Evolutionary conservation across 805 yeast genomes (phyloP).

Genomic region (Ogataea methylovora): DNA sequence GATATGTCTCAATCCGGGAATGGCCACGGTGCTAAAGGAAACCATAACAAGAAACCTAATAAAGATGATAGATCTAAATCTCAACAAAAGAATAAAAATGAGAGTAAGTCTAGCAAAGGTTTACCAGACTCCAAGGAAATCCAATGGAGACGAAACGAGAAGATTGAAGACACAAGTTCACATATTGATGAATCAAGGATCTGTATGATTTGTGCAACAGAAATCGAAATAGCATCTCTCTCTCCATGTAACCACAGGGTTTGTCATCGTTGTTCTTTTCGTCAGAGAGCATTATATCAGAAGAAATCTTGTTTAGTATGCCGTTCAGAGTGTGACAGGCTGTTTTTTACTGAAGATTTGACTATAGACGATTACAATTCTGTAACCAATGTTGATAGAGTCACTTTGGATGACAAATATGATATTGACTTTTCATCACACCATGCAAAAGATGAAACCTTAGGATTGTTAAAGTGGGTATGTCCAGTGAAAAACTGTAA

Average conservation of each 20-base stretch:
- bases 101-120: too few species aligned
- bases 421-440: constrained; percentile 55
- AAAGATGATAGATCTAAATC: neutral
- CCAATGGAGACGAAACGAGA: constrained; percentile 8
- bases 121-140: constrained; percentile 3
- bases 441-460: constrained; percentile 38
- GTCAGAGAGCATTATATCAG: constrained; percentile 74
- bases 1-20: too few species aligned
- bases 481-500: constrained; percentile 41
- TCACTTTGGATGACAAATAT: constrained; percentile 30
- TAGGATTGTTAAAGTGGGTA: constrained; percentile 41
- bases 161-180: constrained; percentile 1
- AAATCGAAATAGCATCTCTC: constrained; percentile 53
- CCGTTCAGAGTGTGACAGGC: constrained; percentile 54
- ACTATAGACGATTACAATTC: constrained; percentile 29
- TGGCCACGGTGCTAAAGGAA: too few species aligned
- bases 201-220: constrained; percentile 84
- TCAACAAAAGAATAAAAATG: neutral
- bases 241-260: constrained; percentile 81
- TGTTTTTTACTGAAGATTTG: constrained; percentile 50
- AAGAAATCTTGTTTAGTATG: constrained; percentile 78
- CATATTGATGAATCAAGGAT: constrained; percentile 19
- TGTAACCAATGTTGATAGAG: constrained; percentile 13
- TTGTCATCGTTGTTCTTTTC: constrained; percentile 75
- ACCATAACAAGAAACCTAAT: too few species aligned